Evolutionary conservation across 768 basidiomycete species (phyloP).

Genomic region (Pisolithus marmoratus): DNA sequence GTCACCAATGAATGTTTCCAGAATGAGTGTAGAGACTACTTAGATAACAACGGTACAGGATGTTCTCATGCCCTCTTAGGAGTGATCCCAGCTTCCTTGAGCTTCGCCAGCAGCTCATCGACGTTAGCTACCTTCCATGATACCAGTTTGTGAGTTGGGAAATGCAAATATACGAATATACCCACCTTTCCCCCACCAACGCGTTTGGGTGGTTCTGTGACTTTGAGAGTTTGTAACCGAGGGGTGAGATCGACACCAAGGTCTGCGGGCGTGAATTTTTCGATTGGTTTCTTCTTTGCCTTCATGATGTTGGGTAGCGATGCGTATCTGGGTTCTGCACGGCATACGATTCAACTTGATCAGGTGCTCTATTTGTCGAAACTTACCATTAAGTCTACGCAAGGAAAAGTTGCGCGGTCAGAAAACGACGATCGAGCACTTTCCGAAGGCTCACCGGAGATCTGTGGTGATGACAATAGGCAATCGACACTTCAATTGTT

Average conservation of each 20-base stretch:
- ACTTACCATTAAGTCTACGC: slow-evolving; percentile 65
- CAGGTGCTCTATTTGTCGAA: not conserved
- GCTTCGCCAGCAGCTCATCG: slow-evolving; percentile 82
- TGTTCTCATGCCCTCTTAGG: slow-evolving; percentile 17
- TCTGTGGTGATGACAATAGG: slow-evolving; percentile 92
- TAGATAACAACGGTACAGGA: not conserved
- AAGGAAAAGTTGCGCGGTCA: not conserved
- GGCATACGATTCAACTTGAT: not conserved
- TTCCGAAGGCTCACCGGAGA: slow-evolving; percentile 56
- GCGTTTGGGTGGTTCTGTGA: slow-evolving; percentile 85
- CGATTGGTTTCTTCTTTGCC: slow-evolving; percentile 97
- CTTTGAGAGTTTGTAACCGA: slow-evolving; percentile 78
- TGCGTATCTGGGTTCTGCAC: slow-evolving; percentile 88
- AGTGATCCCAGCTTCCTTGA: slow-evolving; percentile 77
- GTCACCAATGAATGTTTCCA: not conserved
- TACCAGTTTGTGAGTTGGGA: not conserved
- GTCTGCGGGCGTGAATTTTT: slow-evolving; percentile 74
- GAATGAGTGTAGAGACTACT: slow-evolving; percentile 1
- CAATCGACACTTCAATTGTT: slow-evolving; percentile 72
- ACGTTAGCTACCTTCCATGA: slow-evolving; percentile 62
- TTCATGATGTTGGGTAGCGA: slow-evolving; percentile 98
- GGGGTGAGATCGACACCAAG: slow-evolving; percentile 82
- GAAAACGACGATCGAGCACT: not conserved
- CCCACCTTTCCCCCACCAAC: slow-evolving; percentile 85
- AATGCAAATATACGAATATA: not conserved